Percentiles rank a stretch among this genome's conserved stretches.
These are phyloP conservation scores for Eimeria falciformis DNA, from an alignment of 169 alveolate genomes.

Conservation along the genomic window DNA sequence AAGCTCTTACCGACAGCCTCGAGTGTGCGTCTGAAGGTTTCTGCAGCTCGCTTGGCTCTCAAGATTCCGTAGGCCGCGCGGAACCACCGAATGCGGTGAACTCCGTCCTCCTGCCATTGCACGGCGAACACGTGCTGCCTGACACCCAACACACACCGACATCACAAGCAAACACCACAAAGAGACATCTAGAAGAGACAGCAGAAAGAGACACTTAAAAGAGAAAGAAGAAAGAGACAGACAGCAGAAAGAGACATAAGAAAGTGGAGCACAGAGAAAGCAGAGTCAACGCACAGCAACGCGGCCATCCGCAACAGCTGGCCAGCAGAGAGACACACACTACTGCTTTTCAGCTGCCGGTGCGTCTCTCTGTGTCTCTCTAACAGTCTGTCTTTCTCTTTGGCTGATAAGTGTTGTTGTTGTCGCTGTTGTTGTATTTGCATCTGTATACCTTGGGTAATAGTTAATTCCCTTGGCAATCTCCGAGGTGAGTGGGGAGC, in stretches of 20 bases:
- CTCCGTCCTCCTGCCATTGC: conserved; percentile 90
- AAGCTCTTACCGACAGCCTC: conserved; percentile 81
- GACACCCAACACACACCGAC: background rate
- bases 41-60: conserved; percentile 90
- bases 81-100: conserved; percentile 88
- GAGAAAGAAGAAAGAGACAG: too few species aligned
- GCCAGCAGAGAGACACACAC: too few species aligned
- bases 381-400: too few species aligned
- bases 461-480: background rate
- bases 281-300: too few species aligned
- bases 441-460: background rate
- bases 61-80: conserved; percentile 89
- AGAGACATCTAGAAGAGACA: too few species aligned
- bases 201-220: too few species aligned
- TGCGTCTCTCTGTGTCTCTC: too few species aligned
- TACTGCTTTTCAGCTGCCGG: too few species aligned
- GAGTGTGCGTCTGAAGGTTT: conserved; percentile 82
- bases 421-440: background rate
- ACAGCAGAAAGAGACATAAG: too few species aligned
- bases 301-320: too few species aligned
- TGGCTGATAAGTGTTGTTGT: too few species aligned
- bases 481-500: conserved; percentile 34
- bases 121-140: conserved; percentile 89
- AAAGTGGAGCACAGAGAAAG: too few species aligned
- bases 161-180: background rate